Conservation (phyloP, 352 stramenopile species). For the Phytophthora hybrid region DNA sequence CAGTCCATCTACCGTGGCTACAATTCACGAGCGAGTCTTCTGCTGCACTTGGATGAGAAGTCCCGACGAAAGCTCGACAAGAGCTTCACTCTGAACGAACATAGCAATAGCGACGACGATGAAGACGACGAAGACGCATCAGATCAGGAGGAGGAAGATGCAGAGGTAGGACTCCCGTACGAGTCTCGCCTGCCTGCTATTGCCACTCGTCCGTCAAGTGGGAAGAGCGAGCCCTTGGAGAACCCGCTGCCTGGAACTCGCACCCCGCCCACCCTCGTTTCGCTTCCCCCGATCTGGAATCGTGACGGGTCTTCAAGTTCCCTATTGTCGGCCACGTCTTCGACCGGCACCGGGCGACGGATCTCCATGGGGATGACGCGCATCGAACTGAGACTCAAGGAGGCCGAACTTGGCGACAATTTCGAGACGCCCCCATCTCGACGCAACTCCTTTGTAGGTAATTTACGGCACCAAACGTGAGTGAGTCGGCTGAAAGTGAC, state of each 20-base stretch:
- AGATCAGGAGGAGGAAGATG: constrained; percentile 4
- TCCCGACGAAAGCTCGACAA: constrained; percentile 19
- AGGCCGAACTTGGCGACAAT: constrained; percentile 60
- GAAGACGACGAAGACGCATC: constrained; percentile 10
- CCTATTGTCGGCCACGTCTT: constrained; percentile 19
- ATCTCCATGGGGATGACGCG: constrained; percentile 48
- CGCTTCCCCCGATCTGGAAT: constrained; percentile 30
- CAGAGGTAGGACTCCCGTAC: neutral
- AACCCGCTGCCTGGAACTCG: constrained; percentile 1
- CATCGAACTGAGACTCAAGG: constrained; percentile 68
- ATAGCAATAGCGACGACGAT: constrained; percentile 23
- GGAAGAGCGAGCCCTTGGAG: constrained; percentile 5
- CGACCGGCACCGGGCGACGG: constrained; percentile 23
- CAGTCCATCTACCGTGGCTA: constrained; percentile 77
- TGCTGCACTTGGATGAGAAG: constrained; percentile 51
- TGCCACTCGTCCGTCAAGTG: constrained; percentile 21
- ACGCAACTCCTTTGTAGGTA: constrained; percentile 35
- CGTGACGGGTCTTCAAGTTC: constrained; percentile 31
- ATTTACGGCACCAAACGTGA: constrained; percentile 17
- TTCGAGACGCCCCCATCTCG: constrained; percentile 39
- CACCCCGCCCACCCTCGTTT: constrained; percentile 24
- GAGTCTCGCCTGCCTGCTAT: constrained; percentile 31
- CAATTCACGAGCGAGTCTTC: constrained; percentile 56
- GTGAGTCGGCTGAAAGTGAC: constrained; percentile 10
- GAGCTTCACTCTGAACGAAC: constrained; percentile 21